phyloP scores from a whole-genome alignment of 1,284 basidiomycete species.

The Fomitopsis schrenkii region DNA sequence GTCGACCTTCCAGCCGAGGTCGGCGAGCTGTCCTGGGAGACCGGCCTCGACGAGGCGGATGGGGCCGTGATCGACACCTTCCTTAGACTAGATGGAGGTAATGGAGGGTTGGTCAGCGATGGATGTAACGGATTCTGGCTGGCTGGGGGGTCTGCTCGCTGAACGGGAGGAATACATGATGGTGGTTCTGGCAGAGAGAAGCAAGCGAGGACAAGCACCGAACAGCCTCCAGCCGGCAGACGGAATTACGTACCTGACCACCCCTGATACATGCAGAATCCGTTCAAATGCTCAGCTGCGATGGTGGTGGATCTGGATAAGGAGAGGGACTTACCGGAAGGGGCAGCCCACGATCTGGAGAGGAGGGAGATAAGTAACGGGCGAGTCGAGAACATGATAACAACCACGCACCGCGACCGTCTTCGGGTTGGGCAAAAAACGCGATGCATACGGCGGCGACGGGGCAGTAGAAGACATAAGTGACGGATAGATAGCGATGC shows the following conservation, averaged over 20 bases:
- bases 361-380: slow-evolving; percentile 4
- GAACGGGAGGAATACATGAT: too few relatives aligned
- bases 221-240: neutral
- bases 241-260: slow-evolving; percentile 44
- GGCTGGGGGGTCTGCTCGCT: neutral
- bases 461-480: slow-evolving; percentile 12
- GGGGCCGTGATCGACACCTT: slow-evolving; percentile 90
- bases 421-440: slow-evolving; percentile 64
- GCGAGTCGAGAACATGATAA: slow-evolving; percentile 1
- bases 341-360: slow-evolving; percentile 71
- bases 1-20: slow-evolving; percentile 85
- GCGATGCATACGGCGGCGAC: slow-evolving; percentile 21
- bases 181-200: too few relatives aligned
- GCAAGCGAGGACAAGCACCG: too few relatives aligned
- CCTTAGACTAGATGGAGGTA: slow-evolving; percentile 48
- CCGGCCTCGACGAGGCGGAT: slow-evolving; percentile 86
- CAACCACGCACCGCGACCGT: slow-evolving; percentile 54
- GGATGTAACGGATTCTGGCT: slow-evolving; percentile 3
- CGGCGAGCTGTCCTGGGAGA: slow-evolving; percentile 70
- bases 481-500: neutral
- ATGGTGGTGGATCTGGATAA: neutral
- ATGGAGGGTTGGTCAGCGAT: slow-evolving; percentile 1
- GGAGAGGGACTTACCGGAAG: slow-evolving; percentile 51
- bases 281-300: neutral
- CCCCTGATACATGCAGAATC: slow-evolving; percentile 33